Evolutionary conservation across 116 monocot genomes (phyloP).

Genomic region (Zostera marina): DNA sequence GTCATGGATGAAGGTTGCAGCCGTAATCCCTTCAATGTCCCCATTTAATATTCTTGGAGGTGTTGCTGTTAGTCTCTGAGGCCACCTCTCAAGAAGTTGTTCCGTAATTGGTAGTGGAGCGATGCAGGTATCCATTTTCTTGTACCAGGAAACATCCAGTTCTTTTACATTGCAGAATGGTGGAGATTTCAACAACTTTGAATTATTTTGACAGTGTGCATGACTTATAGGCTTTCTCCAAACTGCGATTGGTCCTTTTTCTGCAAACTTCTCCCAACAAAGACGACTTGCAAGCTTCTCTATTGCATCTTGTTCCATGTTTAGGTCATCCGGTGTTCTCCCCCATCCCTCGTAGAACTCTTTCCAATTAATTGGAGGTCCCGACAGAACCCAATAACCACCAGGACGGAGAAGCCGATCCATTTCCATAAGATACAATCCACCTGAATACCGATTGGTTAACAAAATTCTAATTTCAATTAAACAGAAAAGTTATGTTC

Average conservation of each 20-base stretch:
- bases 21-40: conserved; percentile 33
- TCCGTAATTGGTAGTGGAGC: conserved; percentile 46
- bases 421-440: conserved; percentile 67
- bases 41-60: conserved; percentile 56
- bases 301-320: conserved; percentile 45
- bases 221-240: conserved; percentile 82
- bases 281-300: conserved; percentile 49
- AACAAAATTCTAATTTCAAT: background rate
- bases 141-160: conserved; percentile 68
- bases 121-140: conserved; percentile 42
- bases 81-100: conserved; percentile 42
- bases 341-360: conserved; percentile 47
- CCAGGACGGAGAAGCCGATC: conserved; percentile 88
- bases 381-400: conserved; percentile 86
- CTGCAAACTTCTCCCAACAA: conserved; percentile 66
- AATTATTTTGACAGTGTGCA: conserved; percentile 46
- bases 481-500: too few relatives aligned
- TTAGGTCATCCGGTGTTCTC: conserved; percentile 37
- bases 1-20: conserved; percentile 30
- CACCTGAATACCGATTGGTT: conserved; percentile 20
- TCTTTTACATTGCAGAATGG: conserved; percentile 42
- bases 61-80: conserved; percentile 29
- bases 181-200: conserved; percentile 26
- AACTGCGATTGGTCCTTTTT: conserved; percentile 51
- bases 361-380: conserved; percentile 82